Conservation (phyloP, 768 basidiomycete species). For the Holtermannia corniformis region DNA sequence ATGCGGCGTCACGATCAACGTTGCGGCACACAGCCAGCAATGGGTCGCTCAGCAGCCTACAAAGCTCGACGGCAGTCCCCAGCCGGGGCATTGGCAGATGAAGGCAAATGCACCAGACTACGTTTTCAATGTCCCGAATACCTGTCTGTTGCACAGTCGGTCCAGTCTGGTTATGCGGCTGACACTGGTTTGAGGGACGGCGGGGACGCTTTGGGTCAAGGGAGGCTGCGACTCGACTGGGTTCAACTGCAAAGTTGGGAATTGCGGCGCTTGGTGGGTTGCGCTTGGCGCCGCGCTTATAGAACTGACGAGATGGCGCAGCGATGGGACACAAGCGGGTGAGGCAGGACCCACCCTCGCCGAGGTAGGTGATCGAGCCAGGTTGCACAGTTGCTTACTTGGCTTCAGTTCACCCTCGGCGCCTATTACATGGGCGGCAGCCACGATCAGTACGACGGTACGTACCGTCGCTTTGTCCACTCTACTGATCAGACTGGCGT, state of each 20-base stretch:
- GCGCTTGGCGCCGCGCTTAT: not conserved
- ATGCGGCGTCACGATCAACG: not conserved
- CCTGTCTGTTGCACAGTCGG: not conserved
- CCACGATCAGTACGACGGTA: not conserved
- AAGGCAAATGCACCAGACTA: not conserved
- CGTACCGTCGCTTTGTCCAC: too few species aligned
- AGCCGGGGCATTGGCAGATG: not conserved
- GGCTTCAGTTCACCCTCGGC: not conserved
- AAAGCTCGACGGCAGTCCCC: not conserved
- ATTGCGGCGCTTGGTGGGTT: not conserved
- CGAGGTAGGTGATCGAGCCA: too few species aligned
- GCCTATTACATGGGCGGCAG: too few species aligned
- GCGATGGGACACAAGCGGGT: not conserved
- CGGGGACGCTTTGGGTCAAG: not conserved
- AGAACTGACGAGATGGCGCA: not conserved
- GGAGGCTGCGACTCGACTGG: not conserved
- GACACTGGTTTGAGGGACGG: not conserved
- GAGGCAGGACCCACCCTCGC: not conserved
- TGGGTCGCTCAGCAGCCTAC: not conserved
- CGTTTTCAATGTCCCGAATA: not conserved
- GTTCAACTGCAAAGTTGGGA: not conserved
- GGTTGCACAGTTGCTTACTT: too few species aligned
- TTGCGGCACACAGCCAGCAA: not conserved
- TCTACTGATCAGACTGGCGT: not conserved
- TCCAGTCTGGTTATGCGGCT: not conserved